Evolutionary conservation across 202 grass and related monocot genomes (phyloP).

Genomic region (Panicum hallii): DNA sequence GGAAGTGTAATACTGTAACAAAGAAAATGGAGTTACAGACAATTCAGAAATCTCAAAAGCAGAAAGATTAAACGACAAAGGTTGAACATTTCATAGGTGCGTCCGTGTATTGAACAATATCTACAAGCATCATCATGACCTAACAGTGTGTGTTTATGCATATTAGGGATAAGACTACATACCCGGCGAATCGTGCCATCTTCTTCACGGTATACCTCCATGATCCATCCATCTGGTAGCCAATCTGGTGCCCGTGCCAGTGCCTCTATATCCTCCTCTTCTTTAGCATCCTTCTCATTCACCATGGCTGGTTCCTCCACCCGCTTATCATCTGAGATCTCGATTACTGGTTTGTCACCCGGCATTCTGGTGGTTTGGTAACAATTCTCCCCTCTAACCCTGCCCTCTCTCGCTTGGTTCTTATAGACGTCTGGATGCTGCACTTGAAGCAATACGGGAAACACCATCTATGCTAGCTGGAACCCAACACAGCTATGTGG

Average conservation of each 20-base stretch:
- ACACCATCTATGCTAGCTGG: background rate
- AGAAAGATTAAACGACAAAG: background rate
- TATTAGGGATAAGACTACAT: background rate
- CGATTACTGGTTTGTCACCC: background rate
- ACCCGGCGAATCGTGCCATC: slow-evolving; percentile 33
- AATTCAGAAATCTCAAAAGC: background rate
- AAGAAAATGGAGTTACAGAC: background rate
- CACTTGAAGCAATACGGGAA: background rate
- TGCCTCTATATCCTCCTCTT: background rate
- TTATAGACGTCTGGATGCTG: background rate
- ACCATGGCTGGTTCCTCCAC: background rate
- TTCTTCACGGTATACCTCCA: slow-evolving; percentile 39
- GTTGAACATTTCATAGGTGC: background rate
- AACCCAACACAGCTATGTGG: background rate
- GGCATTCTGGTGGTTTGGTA: background rate
- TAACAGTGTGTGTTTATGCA: too few relatives aligned
- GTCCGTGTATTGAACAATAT: background rate
- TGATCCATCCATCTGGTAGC: slow-evolving; percentile 48
- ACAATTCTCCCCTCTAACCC: background rate
- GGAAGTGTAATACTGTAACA: slow-evolving; percentile 15
- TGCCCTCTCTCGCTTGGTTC: background rate
- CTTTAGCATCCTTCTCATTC: background rate
- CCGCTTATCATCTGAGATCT: background rate
- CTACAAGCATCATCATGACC: too few relatives aligned
- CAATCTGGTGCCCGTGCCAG: slow-evolving; percentile 12